Evolutionary conservation across 2,329 filamentous ascomycete species (phyloP), one percentile per base, ranked within the genome.

Genomic region (Xylaria sp.): DNA sequence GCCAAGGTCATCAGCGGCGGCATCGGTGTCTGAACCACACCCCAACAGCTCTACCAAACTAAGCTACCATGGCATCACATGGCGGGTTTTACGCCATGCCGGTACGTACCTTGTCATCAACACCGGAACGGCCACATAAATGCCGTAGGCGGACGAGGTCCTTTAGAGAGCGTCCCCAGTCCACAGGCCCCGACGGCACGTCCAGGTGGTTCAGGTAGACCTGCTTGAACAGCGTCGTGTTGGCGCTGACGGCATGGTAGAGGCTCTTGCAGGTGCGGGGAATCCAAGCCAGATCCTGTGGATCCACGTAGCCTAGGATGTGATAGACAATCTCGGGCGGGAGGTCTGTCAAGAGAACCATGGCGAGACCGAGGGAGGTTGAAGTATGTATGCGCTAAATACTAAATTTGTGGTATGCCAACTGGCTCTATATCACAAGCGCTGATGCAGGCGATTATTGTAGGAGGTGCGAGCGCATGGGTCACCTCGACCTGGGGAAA

Each of bases 311-410:
- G 66, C 78, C 79, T 70, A 93, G 82, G 72, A 92, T 87, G 74
- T 85, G 82, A 74, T 91, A 87, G 32, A 92, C 77, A 51, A 92
- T 84, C 81, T 93, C 91, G 7, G 86, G 83, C 9, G 90, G 89
- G 25, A 91, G 84, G 52, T 81, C 76, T 0, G 77, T 80, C n/a
- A 84, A 62, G 65, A 74, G 68, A 79, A 80, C 81, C 50, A 65
- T 77, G 34, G 67, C 64, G 44, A 46, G 28, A 44, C 62, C 8
- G 2, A 13, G 7, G 18, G 9, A n/a, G 2, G 15, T 15, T 13
- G 37, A 28, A 46, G 20, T 13, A 28, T 52, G 10, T 28, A 23
- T 37, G 34, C 10, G 10, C 34, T 37, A 37, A 10, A 37, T 9
- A 37, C 34, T 9, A 37, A 10, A 37, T 37, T 10, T 37, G 34